Evolutionary conservation across 805 yeast genomes (phyloP).

Genomic region (Wickerhamiella cacticola): DNA sequence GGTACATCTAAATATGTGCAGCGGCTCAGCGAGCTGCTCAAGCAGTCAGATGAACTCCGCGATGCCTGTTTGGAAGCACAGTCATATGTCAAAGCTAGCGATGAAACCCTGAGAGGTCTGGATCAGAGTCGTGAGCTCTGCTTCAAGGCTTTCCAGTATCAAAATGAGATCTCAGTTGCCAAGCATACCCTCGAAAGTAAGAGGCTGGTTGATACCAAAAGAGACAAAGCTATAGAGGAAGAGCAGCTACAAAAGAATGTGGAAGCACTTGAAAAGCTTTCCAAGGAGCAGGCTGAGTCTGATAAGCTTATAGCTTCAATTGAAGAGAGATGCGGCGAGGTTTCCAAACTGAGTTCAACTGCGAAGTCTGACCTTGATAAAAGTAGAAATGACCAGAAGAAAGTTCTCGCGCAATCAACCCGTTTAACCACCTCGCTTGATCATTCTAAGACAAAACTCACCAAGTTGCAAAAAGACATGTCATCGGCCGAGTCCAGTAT

Average conservation of each 20-base stretch:
- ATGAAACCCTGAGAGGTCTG: not conserved
- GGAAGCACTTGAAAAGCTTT: not conserved
- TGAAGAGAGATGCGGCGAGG: not conserved
- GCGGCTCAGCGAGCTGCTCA: not conserved
- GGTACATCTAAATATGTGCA: slow-evolving; percentile 70
- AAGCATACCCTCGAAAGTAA: not conserved
- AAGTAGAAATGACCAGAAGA: not conserved
- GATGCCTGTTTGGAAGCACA: not conserved
- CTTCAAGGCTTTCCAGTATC: not conserved
- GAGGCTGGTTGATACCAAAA: not conserved
- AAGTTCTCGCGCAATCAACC: not conserved
- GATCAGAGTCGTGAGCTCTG: not conserved
- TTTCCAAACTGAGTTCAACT: not conserved
- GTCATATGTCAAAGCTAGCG: not conserved
- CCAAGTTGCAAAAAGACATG: slow-evolving; percentile 46
- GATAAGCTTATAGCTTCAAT: not conserved
- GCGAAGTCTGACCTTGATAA: not conserved
- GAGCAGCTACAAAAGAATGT: not conserved
- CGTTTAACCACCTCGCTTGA: slow-evolving; percentile 16
- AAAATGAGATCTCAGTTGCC: not conserved
- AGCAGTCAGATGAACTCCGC: not conserved
- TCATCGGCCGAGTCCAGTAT: slow-evolving; percentile 39
- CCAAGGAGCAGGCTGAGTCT: not conserved
- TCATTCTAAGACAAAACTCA: slow-evolving; percentile 24
- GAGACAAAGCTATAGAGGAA: not conserved